A percentile compares a stretch with the other conserved stretches of the same genome.
phyloP scores from a whole-genome alignment of 306 rosid species.

The Castanopsis chinensis region DNA sequence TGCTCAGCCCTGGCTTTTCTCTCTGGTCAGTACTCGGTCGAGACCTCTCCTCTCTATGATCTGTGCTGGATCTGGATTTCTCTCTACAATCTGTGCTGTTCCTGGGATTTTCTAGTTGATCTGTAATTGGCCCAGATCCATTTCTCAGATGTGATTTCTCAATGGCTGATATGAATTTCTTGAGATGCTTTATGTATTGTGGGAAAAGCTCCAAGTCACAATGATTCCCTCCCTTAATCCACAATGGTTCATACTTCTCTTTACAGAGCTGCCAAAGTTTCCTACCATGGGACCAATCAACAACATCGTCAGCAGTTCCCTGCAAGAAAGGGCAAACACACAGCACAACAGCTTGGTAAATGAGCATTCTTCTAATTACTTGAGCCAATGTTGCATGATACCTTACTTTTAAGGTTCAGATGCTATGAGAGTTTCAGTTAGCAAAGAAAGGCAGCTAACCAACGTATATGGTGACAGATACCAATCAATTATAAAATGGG shows the following conservation, averaged over 20 bases:
- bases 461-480: not conserved
- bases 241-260: conserved; percentile 92
- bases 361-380: conserved; percentile 23
- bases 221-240: conserved; percentile 95
- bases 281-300: conserved; percentile 94
- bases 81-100: conserved; percentile 76
- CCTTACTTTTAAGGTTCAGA: not conserved
- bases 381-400: not conserved
- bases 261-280: conserved; percentile 92
- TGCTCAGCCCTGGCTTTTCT: conserved; percentile 47
- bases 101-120: conserved; percentile 62
- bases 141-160: conserved; percentile 49
- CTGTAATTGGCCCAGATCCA: conserved; percentile 37
- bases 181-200: conserved; percentile 85
- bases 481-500: not conserved
- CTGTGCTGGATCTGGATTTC: conserved; percentile 50
- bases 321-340: conserved; percentile 34
- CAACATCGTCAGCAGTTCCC: conserved; percentile 92
- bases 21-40: conserved; percentile 53
- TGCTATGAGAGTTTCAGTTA: not conserved
- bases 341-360: conserved; percentile 17
- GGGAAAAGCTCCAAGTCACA: conserved; percentile 90
- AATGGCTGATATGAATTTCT: conserved; percentile 64
- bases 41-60: conserved; percentile 31
- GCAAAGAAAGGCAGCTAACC: not conserved